phyloP scores from a whole-genome alignment of 2,329 filamentous ascomycete genomes.

The Aspergillus pseudoglaucus region DNA sequence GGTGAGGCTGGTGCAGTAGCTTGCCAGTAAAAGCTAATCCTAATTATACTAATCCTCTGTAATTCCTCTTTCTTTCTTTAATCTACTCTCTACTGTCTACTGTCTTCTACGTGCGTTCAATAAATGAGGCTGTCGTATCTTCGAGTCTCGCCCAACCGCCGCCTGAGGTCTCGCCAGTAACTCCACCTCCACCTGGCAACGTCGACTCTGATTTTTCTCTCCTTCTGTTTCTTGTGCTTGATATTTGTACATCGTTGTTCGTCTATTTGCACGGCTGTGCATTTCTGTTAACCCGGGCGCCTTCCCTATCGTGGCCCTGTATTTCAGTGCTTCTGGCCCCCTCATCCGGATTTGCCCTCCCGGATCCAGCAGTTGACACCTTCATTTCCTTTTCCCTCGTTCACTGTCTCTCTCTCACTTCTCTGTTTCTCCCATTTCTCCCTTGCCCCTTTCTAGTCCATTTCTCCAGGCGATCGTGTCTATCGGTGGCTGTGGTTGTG shows the following conservation, averaged over 20 bases:
- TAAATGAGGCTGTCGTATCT: background rate
- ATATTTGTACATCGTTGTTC: background rate
- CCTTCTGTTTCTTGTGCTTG: constrained; percentile 1
- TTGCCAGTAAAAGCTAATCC: too few relatives aligned
- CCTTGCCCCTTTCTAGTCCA: constrained; percentile 6
- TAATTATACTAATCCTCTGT: too few relatives aligned
- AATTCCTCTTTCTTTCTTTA: too few relatives aligned
- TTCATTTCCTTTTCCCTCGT: constrained; percentile 6
- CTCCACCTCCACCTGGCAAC: constrained; percentile 1
- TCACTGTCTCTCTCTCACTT: constrained; percentile 4
- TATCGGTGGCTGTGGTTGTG: constrained; percentile 2
- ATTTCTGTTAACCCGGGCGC: too few relatives aligned
- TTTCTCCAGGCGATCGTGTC: background rate
- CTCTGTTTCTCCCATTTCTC: constrained; percentile 4
- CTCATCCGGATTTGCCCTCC: background rate
- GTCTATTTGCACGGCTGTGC: background rate
- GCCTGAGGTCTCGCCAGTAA: constrained; percentile 12
- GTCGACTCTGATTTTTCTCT: constrained; percentile 10
- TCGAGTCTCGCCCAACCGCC: constrained; percentile 8
- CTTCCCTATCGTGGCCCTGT: too few relatives aligned
- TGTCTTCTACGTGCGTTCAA: background rate
- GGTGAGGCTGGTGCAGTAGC: too few relatives aligned
- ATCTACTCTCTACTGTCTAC: background rate
- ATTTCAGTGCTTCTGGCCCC: too few relatives aligned
- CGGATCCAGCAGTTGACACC: constrained; percentile 4